Base-by-base conservation (phyloP, 1,284 basidiomycete species). In the Cerrena zonata region DNA sequence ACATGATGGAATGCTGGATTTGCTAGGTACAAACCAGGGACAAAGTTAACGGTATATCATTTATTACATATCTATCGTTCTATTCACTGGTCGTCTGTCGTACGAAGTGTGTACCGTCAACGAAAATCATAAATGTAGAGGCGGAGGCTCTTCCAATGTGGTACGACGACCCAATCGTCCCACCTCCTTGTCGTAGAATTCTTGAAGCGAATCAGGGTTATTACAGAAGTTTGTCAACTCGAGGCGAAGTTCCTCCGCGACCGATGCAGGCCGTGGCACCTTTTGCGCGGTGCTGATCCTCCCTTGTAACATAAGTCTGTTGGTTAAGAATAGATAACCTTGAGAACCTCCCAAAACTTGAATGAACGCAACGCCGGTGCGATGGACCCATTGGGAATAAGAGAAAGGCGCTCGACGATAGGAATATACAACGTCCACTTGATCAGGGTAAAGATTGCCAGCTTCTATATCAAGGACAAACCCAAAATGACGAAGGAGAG, bases 401-500 rank as follows among this genome's bases (percentile, higher is more conserved):
- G 78, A 79, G 69, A 85, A 94, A 1, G 83, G 77, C 26, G 78
- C 73, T 12, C 86, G 82, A 15, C 92, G 84, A 65, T 96, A 96
- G 4, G 88, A 89, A 68, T 96, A 96, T 39, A 86, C 75, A n/a
- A 92, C 88, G 55, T 93, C 87, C 51, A 94, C 76, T 25, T 81
- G 75, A 40, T 85, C 79, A 3, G 91, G 85, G 62, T 93, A 93
- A 52, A 88, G 69, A 25, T 79, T 76, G 4, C 76, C 78, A 0
- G 88, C 86, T 69, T 95, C 93, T 42, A 94, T 84, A 57, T 95
- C 93, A 50, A 96, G 70, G 52, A 94, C 84, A 67, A 93, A 94
- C 13, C 82, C 84, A 60, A 91, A 89, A 49, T 78, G 78, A 25
- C 77, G 78, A 34, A 94, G 75, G 13, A 94, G 74, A 2, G 84